Conservation (phyloP, 495 filamentous ascomycete genomes). For the Podospora conica region DNA sequence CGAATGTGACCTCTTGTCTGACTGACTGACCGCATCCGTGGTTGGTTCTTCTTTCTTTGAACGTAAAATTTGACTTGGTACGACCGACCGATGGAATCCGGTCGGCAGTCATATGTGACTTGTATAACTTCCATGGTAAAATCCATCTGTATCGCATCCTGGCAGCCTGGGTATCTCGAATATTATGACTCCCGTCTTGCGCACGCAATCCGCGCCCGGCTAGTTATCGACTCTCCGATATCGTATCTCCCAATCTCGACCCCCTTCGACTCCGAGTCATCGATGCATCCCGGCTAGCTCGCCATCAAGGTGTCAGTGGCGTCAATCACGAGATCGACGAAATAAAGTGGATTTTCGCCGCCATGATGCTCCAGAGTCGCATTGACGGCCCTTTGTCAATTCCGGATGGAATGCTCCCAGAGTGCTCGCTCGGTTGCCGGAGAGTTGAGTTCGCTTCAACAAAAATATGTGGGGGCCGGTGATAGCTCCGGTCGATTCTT, state of each 20-base stretch:
- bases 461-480: not conserved
- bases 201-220: not conserved
- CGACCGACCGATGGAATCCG: not conserved
- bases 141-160: not conserved
- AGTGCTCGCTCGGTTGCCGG: not conserved
- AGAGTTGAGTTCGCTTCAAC: not conserved
- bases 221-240: slow-evolving; percentile 7
- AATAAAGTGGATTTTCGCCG: not conserved
- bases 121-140: not conserved
- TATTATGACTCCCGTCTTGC: not conserved
- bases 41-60: not conserved
- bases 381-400: not conserved
- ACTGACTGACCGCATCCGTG: not conserved
- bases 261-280: not conserved
- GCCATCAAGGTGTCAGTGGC: not conserved
- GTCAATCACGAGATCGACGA: not conserved
- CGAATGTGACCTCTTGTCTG: not conserved
- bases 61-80: not conserved
- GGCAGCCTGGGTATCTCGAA: not conserved
- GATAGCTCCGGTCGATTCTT: not conserved
- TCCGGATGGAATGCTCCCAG: not conserved
- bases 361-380: not conserved
- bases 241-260: slow-evolving; percentile 6
- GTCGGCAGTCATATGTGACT: not conserved
- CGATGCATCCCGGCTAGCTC: not conserved